These are phyloP conservation scores for Haplosporangium sp. DNA, from an alignment of 371 early-diverging fungal genomes.

Conservation along the genomic window DNA sequence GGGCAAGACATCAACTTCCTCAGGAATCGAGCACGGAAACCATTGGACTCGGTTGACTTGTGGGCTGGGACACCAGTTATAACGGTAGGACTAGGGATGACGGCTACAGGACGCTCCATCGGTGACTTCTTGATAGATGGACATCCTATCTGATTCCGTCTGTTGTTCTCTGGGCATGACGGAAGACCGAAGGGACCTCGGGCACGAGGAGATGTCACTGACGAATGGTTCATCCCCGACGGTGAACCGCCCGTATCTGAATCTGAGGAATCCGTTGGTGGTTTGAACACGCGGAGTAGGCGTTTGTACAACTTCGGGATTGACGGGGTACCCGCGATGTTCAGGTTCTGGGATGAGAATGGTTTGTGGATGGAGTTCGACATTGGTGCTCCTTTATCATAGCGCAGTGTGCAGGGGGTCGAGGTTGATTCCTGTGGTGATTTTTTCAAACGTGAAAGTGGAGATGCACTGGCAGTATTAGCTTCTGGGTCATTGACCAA, in stretches of 20 bases:
- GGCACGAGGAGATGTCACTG: background rate
- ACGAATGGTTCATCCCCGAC: background rate
- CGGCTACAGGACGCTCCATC: background rate
- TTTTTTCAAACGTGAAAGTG: background rate
- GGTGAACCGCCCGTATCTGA: conserved; percentile 11
- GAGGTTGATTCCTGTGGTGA: too few relatives aligned
- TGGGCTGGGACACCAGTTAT: conserved; percentile 1
- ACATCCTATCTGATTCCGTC: background rate
- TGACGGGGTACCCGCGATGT: background rate
- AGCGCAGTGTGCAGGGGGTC: too few relatives aligned
- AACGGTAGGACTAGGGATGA: background rate
- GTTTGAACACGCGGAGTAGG: conserved; percentile 34
- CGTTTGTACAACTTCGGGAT: conserved; percentile 38
- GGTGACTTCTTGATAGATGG: background rate
- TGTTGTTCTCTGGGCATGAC: conserved; percentile 5
- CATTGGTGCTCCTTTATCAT: too few relatives aligned
- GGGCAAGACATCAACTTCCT: conserved; percentile 35
- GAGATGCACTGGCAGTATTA: background rate
- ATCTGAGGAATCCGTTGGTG: conserved; percentile 38
- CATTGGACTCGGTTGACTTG: conserved; percentile 8
- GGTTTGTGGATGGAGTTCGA: background rate
- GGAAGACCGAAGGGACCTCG: conserved; percentile 26
- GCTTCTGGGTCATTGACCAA: background rate
- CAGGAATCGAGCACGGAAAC: conserved; percentile 35
- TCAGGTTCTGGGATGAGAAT: background rate